A percentile compares a stretch with the other conserved stretches of the same genome.
Evolutionary conservation across 2,329 filamentous ascomycete genomes (phyloP).

Genomic region (Purpureocillium takamizusanense): DNA sequence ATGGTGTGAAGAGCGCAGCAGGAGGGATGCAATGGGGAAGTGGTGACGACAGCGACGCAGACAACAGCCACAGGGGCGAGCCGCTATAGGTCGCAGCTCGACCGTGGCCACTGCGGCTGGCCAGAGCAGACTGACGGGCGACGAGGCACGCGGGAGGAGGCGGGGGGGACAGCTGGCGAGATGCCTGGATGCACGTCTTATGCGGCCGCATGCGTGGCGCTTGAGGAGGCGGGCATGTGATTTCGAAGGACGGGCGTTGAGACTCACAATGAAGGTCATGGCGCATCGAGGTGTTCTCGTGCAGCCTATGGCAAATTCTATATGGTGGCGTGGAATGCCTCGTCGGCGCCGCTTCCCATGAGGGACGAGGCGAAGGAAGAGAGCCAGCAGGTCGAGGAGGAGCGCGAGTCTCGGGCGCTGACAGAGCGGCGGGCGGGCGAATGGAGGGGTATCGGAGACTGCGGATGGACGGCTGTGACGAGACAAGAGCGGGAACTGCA

Average conservation of each 20-base stretch:
- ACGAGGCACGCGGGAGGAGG: neutral
- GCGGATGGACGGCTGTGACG: too few relatives aligned
- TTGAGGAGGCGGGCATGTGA: slow-evolving; percentile 11
- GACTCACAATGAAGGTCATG: slow-evolving; percentile 33
- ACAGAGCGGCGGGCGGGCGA: too few relatives aligned
- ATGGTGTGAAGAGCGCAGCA: neutral
- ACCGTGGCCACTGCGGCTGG: too few relatives aligned
- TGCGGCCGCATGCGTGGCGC: slow-evolving; percentile 7
- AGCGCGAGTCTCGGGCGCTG: too few relatives aligned
- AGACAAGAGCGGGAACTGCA: too few relatives aligned
- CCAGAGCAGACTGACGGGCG: neutral
- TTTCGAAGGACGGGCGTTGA: slow-evolving; percentile 5
- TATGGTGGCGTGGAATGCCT: too few relatives aligned
- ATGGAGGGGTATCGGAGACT: too few relatives aligned
- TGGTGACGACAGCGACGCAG: neutral
- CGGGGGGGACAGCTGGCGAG: neutral
- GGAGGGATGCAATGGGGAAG: slow-evolving; percentile 1
- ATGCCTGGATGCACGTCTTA: slow-evolving; percentile 2
- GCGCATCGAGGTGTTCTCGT: slow-evolving; percentile 16
- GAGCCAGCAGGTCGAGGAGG: too few relatives aligned
- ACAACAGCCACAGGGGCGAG: neutral
- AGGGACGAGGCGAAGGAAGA: too few relatives aligned
- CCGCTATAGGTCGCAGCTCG: neutral
- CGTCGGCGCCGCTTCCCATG: too few relatives aligned
- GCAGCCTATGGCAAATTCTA: too few relatives aligned